Evolutionary conservation across 371 early-diverging fungal genomes (phyloP).

Genomic region (Rhizopus delemar): DNA sequence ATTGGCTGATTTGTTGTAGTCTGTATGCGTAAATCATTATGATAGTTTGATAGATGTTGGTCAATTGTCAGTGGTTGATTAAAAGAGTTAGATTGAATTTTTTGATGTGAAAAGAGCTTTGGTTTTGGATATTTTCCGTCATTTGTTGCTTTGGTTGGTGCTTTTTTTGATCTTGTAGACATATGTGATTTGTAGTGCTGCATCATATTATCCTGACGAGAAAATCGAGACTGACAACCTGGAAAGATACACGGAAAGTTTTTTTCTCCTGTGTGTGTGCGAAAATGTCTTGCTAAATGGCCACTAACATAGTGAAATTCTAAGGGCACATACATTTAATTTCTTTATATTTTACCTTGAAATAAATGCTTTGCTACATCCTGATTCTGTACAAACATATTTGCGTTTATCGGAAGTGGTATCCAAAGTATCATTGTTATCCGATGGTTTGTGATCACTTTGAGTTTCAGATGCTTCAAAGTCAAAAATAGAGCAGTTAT

Average conservation of each 20-base stretch:
- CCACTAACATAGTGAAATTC: conserved; percentile 44
- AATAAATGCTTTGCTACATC: conserved; percentile 54
- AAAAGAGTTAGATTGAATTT: conserved; percentile 42
- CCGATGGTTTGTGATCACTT: neutral
- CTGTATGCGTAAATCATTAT: neutral
- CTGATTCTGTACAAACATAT: conserved; percentile 47
- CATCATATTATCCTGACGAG: conserved; percentile 89
- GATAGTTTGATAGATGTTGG: conserved; percentile 45
- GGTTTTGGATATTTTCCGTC: conserved; percentile 32
- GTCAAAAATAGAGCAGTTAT: neutral
- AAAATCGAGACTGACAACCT: conserved; percentile 79
- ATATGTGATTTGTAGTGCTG: conserved; percentile 83
- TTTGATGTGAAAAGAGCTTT: conserved; percentile 47
- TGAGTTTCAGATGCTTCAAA: neutral
- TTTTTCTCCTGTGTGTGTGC: conserved; percentile 91
- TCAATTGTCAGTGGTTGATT: conserved; percentile 50
- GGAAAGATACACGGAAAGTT: conserved; percentile 80
- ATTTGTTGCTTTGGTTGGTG: conserved; percentile 34
- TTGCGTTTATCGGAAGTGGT: conserved; percentile 31
- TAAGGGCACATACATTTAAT: neutral
- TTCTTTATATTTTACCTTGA: conserved; percentile 38
- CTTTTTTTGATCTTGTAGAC: conserved; percentile 60
- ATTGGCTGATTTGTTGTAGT: conserved; percentile 2
- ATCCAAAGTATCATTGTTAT: neutral
- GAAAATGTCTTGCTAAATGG: conserved; percentile 82